Conservation (phyloP, 768 basidiomycete species). For the Naganishia vaughanmartiniae region DNA sequence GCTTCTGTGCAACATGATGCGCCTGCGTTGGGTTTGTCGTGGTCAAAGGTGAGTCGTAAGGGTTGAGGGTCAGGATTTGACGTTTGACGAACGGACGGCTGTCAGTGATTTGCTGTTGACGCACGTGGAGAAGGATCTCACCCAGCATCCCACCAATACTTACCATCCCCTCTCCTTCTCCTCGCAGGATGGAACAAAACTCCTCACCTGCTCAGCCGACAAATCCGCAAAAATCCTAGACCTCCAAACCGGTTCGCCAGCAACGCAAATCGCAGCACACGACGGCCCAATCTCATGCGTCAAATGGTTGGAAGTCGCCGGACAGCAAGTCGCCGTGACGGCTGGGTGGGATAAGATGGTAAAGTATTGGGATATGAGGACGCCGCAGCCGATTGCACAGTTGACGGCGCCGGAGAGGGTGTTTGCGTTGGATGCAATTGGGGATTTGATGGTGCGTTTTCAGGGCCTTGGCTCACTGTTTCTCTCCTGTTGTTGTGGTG, state of each 20-base stretch:
- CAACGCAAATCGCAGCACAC: constrained; percentile 81
- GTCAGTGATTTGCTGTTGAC: too few species aligned
- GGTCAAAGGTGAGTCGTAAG: constrained; percentile 71
- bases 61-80: background rate
- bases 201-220: constrained; percentile 90
- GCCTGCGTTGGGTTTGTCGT: constrained; percentile 80
- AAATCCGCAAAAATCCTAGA: constrained; percentile 94
- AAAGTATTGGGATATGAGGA: constrained; percentile 94
- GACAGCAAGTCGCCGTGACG: constrained; percentile 70
- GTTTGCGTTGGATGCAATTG: constrained; percentile 78
- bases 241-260: constrained; percentile 68
- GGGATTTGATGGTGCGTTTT: constrained; percentile 63
- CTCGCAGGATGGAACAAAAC: constrained; percentile 78
- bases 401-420: constrained; percentile 85
- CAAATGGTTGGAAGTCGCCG: constrained; percentile 71
- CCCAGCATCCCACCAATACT: background rate
- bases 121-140: too few species aligned
- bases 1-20: constrained; percentile 88
- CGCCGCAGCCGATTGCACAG: constrained; percentile 69
- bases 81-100: background rate
- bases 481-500: background rate
- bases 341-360: constrained; percentile 98
- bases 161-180: background rate
- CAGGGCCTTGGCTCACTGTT: too few species aligned
- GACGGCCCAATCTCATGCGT: constrained; percentile 83